phyloP scores from a whole-genome alignment of 2,329 filamentous ascomycete species.

The Meredithiella fracta region DNA sequence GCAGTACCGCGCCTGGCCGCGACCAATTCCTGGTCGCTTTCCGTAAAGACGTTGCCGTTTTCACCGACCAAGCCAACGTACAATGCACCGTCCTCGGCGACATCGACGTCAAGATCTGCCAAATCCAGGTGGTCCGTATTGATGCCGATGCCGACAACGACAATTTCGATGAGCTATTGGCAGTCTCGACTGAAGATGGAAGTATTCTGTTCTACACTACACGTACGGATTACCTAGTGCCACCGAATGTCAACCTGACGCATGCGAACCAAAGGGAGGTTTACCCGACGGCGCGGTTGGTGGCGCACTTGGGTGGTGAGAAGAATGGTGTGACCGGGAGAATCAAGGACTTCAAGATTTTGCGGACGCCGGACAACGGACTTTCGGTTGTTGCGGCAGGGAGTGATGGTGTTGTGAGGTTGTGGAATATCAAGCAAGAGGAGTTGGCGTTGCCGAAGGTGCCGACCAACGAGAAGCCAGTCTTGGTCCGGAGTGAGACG shows the following conservation, averaged over 20 bases:
- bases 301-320: constrained; percentile 67
- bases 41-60: constrained; percentile 69
- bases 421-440: constrained; percentile 48
- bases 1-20: constrained; percentile 36
- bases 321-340: constrained; percentile 49
- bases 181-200: constrained; percentile 80
- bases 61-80: constrained; percentile 73
- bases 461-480: constrained; percentile 19
- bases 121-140: constrained; percentile 53
- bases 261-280: constrained; percentile 24
- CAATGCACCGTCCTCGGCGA: constrained; percentile 55
- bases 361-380: constrained; percentile 29
- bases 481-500: constrained; percentile 17
- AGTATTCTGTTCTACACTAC: constrained; percentile 72
- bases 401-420: constrained; percentile 69
- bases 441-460: constrained; percentile 16
- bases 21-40: constrained; percentile 62
- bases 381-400: constrained; percentile 53
- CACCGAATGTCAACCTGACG: constrained; percentile 12
- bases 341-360: constrained; percentile 74
- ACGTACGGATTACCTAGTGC: constrained; percentile 29
- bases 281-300: constrained; percentile 43
- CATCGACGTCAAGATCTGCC: constrained; percentile 64
- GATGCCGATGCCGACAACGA: constrained; percentile 29
- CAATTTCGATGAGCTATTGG: constrained; percentile 36